Percentiles rank a stretch among this genome's conserved stretches.
phyloP scores from a whole-genome alignment of 2,329 filamentous ascomycete genomes.

The Cladosporium cucumerinum region DNA sequence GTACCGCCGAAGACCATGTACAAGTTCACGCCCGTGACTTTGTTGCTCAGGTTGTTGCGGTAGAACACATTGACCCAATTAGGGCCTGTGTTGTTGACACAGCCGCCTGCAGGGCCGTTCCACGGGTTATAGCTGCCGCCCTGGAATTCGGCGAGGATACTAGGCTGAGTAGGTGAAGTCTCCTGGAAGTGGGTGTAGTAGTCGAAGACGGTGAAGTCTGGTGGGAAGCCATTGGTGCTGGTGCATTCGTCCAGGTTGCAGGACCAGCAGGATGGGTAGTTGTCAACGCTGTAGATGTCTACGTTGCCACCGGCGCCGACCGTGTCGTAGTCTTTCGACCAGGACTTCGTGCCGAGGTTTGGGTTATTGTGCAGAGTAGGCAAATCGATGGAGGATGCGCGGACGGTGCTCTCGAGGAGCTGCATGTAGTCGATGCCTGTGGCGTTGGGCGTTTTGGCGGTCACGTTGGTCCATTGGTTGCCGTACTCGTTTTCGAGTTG shows the following conservation, averaged over 20 bases:
- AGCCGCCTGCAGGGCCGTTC: slow-evolving; percentile 58
- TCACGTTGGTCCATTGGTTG: slow-evolving; percentile 34
- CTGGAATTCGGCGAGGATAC: slow-evolving; percentile 59
- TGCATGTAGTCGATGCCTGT: slow-evolving; percentile 56
- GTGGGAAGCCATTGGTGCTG: slow-evolving; percentile 57
- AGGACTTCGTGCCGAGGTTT: slow-evolving; percentile 56
- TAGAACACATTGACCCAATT: slow-evolving; percentile 65
- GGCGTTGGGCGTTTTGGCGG: slow-evolving; percentile 46
- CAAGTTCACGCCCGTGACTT: slow-evolving; percentile 57
- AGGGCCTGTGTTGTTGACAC: slow-evolving; percentile 52
- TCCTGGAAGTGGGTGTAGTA: slow-evolving; percentile 49
- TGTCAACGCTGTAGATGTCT: slow-evolving; percentile 53
- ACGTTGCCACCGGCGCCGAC: slow-evolving; percentile 55
- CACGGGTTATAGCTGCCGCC: slow-evolving; percentile 61
- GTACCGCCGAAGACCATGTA: slow-evolving; percentile 67
- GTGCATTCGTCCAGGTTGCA: slow-evolving; percentile 61
- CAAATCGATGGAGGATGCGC: slow-evolving; percentile 55
- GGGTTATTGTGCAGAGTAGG: slow-evolving; percentile 58
- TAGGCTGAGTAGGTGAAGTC: slow-evolving; percentile 45
- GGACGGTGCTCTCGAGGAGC: slow-evolving; percentile 50
- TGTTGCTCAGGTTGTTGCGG: slow-evolving; percentile 58
- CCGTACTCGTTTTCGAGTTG: slow-evolving; percentile 53
- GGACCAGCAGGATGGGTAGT: slow-evolving; percentile 57
- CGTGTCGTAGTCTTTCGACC: slow-evolving; percentile 55
- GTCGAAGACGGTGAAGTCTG: slow-evolving; percentile 51